These are phyloP conservation scores for Tardiomyces depauwii DNA, from an alignment of 1,139 yeast genomes.

Conservation along the genomic window DNA sequence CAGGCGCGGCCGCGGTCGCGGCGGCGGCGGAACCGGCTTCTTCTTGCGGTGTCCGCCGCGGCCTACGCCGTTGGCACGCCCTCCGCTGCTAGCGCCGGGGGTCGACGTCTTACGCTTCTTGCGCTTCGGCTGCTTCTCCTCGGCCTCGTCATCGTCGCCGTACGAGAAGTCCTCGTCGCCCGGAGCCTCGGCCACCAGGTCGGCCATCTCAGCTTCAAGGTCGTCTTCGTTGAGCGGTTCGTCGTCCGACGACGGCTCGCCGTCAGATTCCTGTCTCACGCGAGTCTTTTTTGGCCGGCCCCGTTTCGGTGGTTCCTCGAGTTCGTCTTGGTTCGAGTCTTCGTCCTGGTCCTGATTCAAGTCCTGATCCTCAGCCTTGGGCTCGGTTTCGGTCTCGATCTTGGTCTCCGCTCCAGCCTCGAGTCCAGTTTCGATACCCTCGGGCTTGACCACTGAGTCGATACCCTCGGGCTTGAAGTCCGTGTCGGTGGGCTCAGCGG, in stretches of 20 bases:
- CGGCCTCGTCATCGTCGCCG: conserved; percentile 1
- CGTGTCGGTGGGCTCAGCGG: too few relatives aligned
- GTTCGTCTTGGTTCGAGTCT: background rate
- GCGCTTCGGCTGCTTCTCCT: background rate
- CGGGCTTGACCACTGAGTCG: too few relatives aligned
- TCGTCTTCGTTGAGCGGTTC: conserved; percentile 3
- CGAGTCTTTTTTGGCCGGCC: background rate
- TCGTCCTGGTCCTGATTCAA: background rate
- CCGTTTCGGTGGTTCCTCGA: background rate
- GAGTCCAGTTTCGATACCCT: too few relatives aligned
- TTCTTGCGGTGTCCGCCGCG: background rate
- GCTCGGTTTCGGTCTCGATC: too few relatives aligned
- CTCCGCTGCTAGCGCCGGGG: background rate
- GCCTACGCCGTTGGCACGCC: background rate
- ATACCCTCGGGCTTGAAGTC: too few relatives aligned
- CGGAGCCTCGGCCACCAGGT: background rate
- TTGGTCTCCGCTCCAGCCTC: too few relatives aligned
- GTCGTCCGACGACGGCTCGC: conserved; percentile 3
- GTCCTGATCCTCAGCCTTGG: too few relatives aligned
- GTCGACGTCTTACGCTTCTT: background rate
- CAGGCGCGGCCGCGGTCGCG: background rate
- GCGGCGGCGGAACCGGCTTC: background rate
- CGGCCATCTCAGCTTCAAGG: background rate
- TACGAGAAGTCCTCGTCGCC: background rate
- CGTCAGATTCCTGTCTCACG: conserved; percentile 6